Conservation (phyloP, 108 stramenopile genomes). For the Discostella pseudostelligera region DNA sequence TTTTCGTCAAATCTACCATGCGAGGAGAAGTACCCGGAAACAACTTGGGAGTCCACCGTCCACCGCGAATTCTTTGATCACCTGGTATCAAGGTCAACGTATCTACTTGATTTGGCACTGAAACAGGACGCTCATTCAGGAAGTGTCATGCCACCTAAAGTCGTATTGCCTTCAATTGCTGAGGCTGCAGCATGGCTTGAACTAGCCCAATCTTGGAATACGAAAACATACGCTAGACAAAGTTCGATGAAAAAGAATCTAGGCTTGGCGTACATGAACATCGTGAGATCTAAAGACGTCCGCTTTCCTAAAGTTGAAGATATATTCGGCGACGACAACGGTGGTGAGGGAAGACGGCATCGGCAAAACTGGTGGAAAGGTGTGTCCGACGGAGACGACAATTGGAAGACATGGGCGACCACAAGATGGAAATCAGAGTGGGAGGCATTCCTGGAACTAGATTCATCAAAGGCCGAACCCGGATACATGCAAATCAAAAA, state of each 20-base stretch:
- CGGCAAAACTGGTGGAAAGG: constrained; percentile 34
- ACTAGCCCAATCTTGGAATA: constrained; percentile 36
- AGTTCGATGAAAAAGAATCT: constrained; percentile 51
- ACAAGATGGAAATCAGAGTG: constrained; percentile 41
- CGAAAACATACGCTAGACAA: constrained; percentile 9
- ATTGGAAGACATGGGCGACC: constrained; percentile 50
- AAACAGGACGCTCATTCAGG: background rate
- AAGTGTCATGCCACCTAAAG: background rate
- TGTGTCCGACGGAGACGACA: constrained; percentile 8
- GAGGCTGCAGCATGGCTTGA: constrained; percentile 52
- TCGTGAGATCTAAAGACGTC: constrained; percentile 41
- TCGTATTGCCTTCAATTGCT: constrained; percentile 24
- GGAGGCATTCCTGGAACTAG: constrained; percentile 37
- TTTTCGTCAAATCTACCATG: constrained; percentile 28
- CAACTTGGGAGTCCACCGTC: constrained; percentile 66
- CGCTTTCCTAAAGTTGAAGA: constrained; percentile 34
- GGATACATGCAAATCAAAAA: constrained; percentile 37
- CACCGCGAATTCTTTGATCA: constrained; percentile 53
- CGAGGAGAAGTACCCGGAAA: constrained; percentile 25
- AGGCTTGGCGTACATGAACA: constrained; percentile 57
- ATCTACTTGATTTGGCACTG: constrained; percentile 49
- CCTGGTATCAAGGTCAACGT: constrained; percentile 46
- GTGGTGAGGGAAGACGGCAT: background rate
- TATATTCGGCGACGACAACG: constrained; percentile 11
- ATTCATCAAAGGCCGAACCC: constrained; percentile 33